phyloP scores from a whole-genome alignment of 2,329 filamentous ascomycete genomes.

The Cladosporium cucumerinum region DNA sequence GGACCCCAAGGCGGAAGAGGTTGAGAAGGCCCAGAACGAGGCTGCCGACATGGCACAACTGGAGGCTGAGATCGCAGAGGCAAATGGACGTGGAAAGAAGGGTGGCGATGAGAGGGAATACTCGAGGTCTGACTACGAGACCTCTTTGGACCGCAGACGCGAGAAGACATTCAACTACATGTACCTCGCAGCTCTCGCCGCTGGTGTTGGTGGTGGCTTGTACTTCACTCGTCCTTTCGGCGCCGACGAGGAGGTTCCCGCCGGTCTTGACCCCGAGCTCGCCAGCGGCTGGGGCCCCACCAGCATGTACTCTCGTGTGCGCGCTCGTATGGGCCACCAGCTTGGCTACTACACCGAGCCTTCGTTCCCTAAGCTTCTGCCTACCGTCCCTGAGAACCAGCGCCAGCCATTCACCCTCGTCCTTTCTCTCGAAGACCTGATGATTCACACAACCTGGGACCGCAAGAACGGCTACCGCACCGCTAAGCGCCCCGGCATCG shows the following conservation, averaged over 20 bases:
- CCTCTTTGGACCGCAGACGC: slow-evolving; percentile 80
- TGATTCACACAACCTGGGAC: slow-evolving; percentile 92
- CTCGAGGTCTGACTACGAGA: slow-evolving; percentile 79
- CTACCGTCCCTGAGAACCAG: slow-evolving; percentile 72
- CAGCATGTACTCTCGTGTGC: slow-evolving; percentile 77
- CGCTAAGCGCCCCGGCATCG: slow-evolving; percentile 89
- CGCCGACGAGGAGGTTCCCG: slow-evolving; percentile 65
- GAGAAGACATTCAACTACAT: slow-evolving; percentile 72
- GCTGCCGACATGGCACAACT: slow-evolving; percentile 29
- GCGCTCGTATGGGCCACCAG: slow-evolving; percentile 69
- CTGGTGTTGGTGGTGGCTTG: slow-evolving; percentile 56
- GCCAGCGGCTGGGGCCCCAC: slow-evolving; percentile 74
- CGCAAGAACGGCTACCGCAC: slow-evolving; percentile 92
- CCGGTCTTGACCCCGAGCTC: slow-evolving; percentile 56
- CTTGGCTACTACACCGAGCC: slow-evolving; percentile 95
- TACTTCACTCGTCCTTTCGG: slow-evolving; percentile 91
- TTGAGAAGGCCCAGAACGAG: slow-evolving; percentile 23
- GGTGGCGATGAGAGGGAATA: slow-evolving; percentile 58
- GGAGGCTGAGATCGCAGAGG: slow-evolving; percentile 28
- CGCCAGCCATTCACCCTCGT: slow-evolving; percentile 89
- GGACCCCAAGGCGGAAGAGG: slow-evolving; percentile 17
- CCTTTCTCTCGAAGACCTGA: slow-evolving; percentile 85
- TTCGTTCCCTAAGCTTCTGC: slow-evolving; percentile 88
- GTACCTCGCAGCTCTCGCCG: slow-evolving; percentile 59
- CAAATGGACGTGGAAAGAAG: slow-evolving; percentile 38